Evolutionary conservation across 2,329 filamentous ascomycete genomes (phyloP), one percentile per base, ranked within the genome.

Genomic region (Calonectria pauciramosa): DNA sequence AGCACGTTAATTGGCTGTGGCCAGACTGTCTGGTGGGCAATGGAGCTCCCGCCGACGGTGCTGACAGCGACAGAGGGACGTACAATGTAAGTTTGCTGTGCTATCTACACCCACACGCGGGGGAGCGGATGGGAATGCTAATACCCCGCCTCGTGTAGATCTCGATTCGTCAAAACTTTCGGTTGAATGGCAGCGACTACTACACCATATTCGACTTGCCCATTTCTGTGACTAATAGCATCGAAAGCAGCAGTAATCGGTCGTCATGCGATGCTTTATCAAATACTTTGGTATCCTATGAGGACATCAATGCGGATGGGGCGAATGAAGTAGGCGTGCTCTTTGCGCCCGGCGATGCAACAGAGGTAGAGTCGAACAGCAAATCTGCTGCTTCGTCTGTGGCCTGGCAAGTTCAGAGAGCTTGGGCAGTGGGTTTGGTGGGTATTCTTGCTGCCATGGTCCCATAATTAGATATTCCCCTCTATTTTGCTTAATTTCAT

Each of bases 141-240:
- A 74, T 36, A 18, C 52, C 44, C 26, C 23, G 30, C 54, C 36
- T 66, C 38, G 32, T 54, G 7, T 69, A 91, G 89, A 92, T 95
- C 80, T 94, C 92, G 8, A 93, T 95, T 78, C 92, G 93, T 70
- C 93, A 95, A 80, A 92, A 89, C 79, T 95, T 94, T 82, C 89
- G 91, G 16, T 87, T 94, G 70, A 94, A 94, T 80, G 89, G 87
- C 16, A 87, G 88, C 2, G 87, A 93, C 60, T 88, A 91, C 78
- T 94, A 94, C 82, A 94, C 93, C 11, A 90, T 95, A 69, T 94
- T 94, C 79, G 92, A 95, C 77, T 85, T 94, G 16, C 93, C 93
- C 23, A 93, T 95, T 77, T 88, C 89, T 4, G 90, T 94, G 47
- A 93, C 92, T 8, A 95, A 95, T 82, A 87, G 86, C 49, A 94